Evolutionary conservation across 148 eudicot genomes (phyloP).

Genomic region (Spergularia marina): DNA sequence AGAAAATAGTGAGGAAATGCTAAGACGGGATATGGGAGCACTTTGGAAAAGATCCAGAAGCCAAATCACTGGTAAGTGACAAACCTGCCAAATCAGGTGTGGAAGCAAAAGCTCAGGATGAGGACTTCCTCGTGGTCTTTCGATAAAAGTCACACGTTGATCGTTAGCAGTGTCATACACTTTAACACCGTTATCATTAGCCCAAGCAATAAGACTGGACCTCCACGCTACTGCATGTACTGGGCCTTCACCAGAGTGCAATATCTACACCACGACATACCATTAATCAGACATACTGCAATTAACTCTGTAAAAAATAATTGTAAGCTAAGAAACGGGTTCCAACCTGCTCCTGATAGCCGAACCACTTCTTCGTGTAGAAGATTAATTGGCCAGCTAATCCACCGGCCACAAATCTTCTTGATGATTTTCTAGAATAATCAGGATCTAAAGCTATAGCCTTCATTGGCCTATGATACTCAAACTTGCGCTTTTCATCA

Average conservation of each 20-base stretch:
- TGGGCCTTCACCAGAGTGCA: conserved; percentile 99
- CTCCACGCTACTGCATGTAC: conserved; percentile 94
- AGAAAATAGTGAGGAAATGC: neutral
- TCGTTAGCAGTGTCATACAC: conserved; percentile 85
- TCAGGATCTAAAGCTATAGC: conserved; percentile 94
- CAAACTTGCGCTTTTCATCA: conserved; percentile 79
- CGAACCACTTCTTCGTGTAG: conserved; percentile 84
- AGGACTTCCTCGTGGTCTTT: conserved; percentile 94
- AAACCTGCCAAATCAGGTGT: conserved; percentile 97
- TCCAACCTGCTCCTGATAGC: conserved; percentile 87
- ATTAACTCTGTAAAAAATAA: neutral
- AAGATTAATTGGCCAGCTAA: conserved; percentile 82
- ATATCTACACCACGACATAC: conserved; percentile 44
- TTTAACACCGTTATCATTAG: conserved; percentile 93
- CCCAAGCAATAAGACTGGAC: conserved; percentile 88
- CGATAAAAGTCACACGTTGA: conserved; percentile 83
- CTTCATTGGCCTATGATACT: conserved; percentile 97
- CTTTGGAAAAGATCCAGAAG: neutral
- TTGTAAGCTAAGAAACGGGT: conserved; percentile 10
- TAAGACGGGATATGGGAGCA: neutral
- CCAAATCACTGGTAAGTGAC: conserved; percentile 9
- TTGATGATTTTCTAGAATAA: conserved; percentile 67
- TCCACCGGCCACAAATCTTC: conserved; percentile 95
- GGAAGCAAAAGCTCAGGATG: conserved; percentile 94
- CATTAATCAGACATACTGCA: neutral